Base-by-base conservation (phyloP, 176 grass and related monocot species). In the Juncus inflexus region DNA sequence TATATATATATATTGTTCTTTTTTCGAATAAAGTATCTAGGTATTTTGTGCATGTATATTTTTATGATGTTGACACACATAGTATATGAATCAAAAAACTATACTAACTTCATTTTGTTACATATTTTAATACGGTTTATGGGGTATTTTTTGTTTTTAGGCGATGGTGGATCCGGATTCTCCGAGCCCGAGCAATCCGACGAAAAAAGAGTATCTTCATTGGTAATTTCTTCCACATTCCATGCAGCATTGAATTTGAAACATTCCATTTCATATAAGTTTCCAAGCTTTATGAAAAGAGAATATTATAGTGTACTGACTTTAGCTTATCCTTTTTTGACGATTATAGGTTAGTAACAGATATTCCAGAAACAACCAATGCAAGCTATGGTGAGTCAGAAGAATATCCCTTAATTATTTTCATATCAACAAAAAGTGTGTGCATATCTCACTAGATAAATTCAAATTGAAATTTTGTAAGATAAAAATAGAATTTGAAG, bases 131-230 rank as follows among this genome's bases (percentile, higher is more conserved):
- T 60, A 52, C 37, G 7, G 15, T 2, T 40, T n/a, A 40, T 58
- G n/a, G 12, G 62, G 52, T 39, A 74, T 54, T 67, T 56, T 38
- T 79, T 85, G 39, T 52, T 62, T 67, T 49, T 76, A 96, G 92
- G 92, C 85, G 19, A 91, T 96, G 92, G 87, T 96, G 62, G 92
- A 96, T 79, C 92, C 87, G 60, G 92, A 96, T 67, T 86, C 91
- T 3, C 92, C 87, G 38, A 96, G 92, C 81, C 92, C 92, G 72
- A 89, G 87, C 66, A 91, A 96, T 59, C 87, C 92, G 76, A 96
- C 87, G 41, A 91, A 91, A 64, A 82, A 82, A 81, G 87, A 96
- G 79, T 86, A 96, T 39, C 82, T 96, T 62, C 92, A 96, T 16
- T 96, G 84, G 92, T 96, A 88, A 85, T 67, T 69, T 73, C 54